phyloP scores from a whole-genome alignment of 148 eudicot genomes.

The Dysphania ambrosioides region DNA sequence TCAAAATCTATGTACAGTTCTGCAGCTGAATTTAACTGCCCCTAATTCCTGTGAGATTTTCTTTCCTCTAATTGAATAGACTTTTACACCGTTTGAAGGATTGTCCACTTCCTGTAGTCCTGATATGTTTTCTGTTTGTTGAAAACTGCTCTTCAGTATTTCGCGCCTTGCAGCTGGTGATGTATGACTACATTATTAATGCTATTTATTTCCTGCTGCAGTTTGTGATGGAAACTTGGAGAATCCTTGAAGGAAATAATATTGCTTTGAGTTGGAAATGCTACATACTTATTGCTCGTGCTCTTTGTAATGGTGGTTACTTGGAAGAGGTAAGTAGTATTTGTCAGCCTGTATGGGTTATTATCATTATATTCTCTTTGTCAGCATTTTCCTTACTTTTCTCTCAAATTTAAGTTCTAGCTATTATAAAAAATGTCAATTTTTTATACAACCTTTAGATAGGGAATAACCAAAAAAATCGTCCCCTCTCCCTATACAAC shows the following conservation, averaged over 20 bases:
- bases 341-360: neutral
- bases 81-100: neutral
- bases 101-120: neutral
- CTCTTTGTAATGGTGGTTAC: constrained; percentile 81
- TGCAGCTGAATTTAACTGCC: no score
- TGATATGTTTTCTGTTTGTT: neutral
- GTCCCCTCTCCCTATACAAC: neutral
- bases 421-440: neutral
- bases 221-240: constrained; percentile 89
- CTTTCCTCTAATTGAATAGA: neutral
- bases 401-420: neutral
- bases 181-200: constrained; percentile 11
- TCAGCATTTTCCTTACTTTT: neutral
- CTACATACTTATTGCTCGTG: constrained; percentile 47
- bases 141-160: neutral
- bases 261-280: constrained; percentile 44
- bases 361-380: neutral
- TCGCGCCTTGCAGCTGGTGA: neutral
- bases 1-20: neutral
- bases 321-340: constrained; percentile 62
- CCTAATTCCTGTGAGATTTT: neutral
- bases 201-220: constrained; percentile 33
- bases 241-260: constrained; percentile 52
- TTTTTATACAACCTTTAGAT: neutral
- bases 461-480: neutral